phyloP scores from a whole-genome alignment of 1,139 yeast genomes.

The Hansenula lynferdii region DNA sequence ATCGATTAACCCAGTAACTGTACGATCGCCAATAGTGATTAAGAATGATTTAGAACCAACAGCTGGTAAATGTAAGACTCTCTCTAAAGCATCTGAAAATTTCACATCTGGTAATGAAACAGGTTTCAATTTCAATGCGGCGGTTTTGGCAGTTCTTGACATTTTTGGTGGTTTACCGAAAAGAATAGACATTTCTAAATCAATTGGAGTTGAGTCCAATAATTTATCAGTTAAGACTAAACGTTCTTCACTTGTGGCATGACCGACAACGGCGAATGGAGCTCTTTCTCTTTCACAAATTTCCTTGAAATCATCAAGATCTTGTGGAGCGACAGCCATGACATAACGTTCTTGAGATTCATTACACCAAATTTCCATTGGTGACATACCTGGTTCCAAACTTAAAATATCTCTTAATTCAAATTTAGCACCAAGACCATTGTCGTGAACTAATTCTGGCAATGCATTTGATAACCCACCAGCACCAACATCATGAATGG shows the following conservation, averaged over 20 bases:
- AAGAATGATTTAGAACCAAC: constrained; percentile 95
- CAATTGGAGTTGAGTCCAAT: constrained; percentile 80
- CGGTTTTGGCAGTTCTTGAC: constrained; percentile 73
- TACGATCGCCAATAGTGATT: constrained; percentile 95
- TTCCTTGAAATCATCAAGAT: constrained; percentile 63
- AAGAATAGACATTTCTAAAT: constrained; percentile 92
- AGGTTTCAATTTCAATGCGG: constrained; percentile 53
- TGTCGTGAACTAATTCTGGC: constrained; percentile 97
- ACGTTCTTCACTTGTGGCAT: constrained; percentile 84
- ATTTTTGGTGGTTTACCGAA: constrained; percentile 97
- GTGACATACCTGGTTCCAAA: constrained; percentile 97
- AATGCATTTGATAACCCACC: constrained; percentile 98
- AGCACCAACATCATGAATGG: constrained; percentile 99
- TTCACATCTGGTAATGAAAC: constrained; percentile 35
- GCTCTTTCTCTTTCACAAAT: constrained; percentile 96
- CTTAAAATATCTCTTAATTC: constrained; percentile 89
- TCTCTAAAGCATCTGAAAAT: constrained; percentile 62
- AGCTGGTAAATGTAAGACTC: constrained; percentile 86
- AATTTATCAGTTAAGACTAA: constrained; percentile 77
- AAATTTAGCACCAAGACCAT: constrained; percentile 89
- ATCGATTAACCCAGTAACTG: constrained; percentile 93
- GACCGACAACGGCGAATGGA: constrained; percentile 93
- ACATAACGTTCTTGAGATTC: constrained; percentile 99
- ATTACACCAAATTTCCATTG: constrained; percentile 99
- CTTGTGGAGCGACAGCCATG: constrained; percentile 81